phyloP scores from a whole-genome alignment of 75 land plant genomes.

The Pinus albicaulis region DNA sequence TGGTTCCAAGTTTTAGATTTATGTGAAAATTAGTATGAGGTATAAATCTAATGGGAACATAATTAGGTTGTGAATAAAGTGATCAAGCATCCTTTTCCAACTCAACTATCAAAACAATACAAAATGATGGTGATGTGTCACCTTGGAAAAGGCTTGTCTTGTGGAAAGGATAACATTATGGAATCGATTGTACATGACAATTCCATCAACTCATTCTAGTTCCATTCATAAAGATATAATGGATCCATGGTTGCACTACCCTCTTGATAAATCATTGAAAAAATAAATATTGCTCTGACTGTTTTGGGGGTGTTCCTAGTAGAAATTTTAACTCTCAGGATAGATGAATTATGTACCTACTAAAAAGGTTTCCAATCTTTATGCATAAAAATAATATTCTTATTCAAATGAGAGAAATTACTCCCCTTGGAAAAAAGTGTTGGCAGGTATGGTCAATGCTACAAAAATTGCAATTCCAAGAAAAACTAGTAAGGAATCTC shows the following conservation, averaged over 20 bases:
- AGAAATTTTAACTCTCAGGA: background rate
- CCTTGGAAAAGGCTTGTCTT: slow-evolving; percentile 10
- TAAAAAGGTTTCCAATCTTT: background rate
- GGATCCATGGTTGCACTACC: slow-evolving; percentile 53
- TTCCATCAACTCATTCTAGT: slow-evolving; percentile 11
- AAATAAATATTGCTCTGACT: slow-evolving; percentile 44
- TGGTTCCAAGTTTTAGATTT: too few species aligned
- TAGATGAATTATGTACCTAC: background rate
- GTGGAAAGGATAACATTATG: slow-evolving; percentile 1
- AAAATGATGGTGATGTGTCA: slow-evolving; percentile 10
- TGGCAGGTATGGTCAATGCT: background rate
- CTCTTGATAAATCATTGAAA: slow-evolving; percentile 50
- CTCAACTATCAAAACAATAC: slow-evolving; percentile 10
- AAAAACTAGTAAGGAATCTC: background rate
- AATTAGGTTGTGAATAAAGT: slow-evolving; percentile 39
- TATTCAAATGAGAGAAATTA: background rate
- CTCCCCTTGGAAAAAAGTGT: background rate
- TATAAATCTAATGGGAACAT: slow-evolving; percentile 47
- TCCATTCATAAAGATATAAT: slow-evolving; percentile 42
- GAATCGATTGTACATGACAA: background rate
- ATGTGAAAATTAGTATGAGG: too few species aligned
- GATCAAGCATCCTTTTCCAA: slow-evolving; percentile 24
- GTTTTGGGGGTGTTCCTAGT: slow-evolving; percentile 32
- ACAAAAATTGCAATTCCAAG: background rate
- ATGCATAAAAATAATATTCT: background rate